These are phyloP conservation scores for Herpotrichia juniperi DNA, from an alignment of 2,329 filamentous ascomycete genomes.

Conservation along the genomic window DNA sequence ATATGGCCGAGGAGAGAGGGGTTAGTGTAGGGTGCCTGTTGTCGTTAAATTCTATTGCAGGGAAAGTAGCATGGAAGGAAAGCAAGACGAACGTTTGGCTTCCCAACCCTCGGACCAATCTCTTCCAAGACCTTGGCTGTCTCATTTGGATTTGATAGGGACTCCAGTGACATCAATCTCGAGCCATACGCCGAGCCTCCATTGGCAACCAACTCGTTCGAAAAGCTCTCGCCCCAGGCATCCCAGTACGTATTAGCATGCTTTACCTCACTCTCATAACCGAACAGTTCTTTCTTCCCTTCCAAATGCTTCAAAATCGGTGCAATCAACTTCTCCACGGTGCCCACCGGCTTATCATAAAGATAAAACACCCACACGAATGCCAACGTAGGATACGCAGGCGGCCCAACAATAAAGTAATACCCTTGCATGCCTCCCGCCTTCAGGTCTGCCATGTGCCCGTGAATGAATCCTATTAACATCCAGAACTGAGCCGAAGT, in stretches of 20 bases:
- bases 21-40: conserved; percentile 19
- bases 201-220: conserved; percentile 29
- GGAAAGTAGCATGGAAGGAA: background rate
- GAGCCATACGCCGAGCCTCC: conserved; percentile 27
- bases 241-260: conserved; percentile 20
- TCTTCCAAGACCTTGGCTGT: conserved; percentile 20
- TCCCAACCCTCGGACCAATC: conserved; percentile 21
- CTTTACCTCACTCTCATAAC: conserved; percentile 17
- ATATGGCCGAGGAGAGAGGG: conserved; percentile 29
- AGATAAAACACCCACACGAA: conserved; percentile 26
- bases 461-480: conserved; percentile 25
- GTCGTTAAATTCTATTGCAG: background rate
- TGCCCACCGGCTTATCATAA: conserved; percentile 27
- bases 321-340: conserved; percentile 21
- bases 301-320: conserved; percentile 24
- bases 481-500: conserved; percentile 22
- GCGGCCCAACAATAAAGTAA: conserved; percentile 30
- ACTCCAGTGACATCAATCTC: conserved; percentile 24
- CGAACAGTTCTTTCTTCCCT: conserved; percentile 11
- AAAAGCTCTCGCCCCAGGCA: background rate
- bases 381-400: conserved; percentile 15
- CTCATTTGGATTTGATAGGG: conserved; percentile 17
- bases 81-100: conserved; percentile 18
- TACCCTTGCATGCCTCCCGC: conserved; percentile 35
- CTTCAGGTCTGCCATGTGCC: conserved; percentile 29